These are phyloP conservation scores for Bidens hawaiensis DNA, from an alignment of 140 eudicot genomes.

Conservation along the genomic window DNA sequence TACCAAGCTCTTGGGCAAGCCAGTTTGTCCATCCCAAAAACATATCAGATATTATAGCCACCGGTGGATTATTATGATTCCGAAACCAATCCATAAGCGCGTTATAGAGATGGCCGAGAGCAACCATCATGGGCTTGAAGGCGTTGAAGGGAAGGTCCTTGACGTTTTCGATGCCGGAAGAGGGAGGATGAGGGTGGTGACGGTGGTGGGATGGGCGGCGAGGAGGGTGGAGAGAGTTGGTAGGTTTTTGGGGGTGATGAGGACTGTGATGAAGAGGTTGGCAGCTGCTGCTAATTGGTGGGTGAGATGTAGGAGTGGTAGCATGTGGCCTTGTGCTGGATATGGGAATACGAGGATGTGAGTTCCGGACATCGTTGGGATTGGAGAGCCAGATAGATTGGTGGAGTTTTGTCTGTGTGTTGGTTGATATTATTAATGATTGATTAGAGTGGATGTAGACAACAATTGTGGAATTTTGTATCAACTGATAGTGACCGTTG, in stretches of 20 bases:
- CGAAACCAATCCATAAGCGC: conserved; percentile 29
- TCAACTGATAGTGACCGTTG: too few relatives aligned
- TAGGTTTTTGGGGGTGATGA: conserved; percentile 36
- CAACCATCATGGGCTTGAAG: conserved; percentile 6
- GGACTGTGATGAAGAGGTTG: conserved; percentile 34
- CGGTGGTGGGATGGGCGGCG: conserved; percentile 10
- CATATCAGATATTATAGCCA: conserved; percentile 37
- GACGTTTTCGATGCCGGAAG: conserved; percentile 13
- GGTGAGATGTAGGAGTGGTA: conserved; percentile 34
- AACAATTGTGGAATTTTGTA: too few relatives aligned
- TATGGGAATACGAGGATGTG: conserved; percentile 52
- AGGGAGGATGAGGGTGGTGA: conserved; percentile 15
- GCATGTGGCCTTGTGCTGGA: conserved; percentile 62
- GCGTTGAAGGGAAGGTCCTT: neutral
- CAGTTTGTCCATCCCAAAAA: conserved; percentile 38
- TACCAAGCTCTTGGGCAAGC: conserved; percentile 18
- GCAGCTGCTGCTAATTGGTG: conserved; percentile 38
- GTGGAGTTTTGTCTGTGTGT: too few relatives aligned
- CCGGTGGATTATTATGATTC: conserved; percentile 31
- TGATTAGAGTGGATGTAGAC: too few relatives aligned
- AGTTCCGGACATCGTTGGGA: too few relatives aligned
- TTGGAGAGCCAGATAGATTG: too few relatives aligned
- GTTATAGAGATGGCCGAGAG: conserved; percentile 3
- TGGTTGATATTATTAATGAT: too few relatives aligned
- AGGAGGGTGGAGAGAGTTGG: conserved; percentile 3